Evolutionary conservation across 768 basidiomycete genomes (phyloP).

Genomic region (Crucibulum laeve): DNA sequence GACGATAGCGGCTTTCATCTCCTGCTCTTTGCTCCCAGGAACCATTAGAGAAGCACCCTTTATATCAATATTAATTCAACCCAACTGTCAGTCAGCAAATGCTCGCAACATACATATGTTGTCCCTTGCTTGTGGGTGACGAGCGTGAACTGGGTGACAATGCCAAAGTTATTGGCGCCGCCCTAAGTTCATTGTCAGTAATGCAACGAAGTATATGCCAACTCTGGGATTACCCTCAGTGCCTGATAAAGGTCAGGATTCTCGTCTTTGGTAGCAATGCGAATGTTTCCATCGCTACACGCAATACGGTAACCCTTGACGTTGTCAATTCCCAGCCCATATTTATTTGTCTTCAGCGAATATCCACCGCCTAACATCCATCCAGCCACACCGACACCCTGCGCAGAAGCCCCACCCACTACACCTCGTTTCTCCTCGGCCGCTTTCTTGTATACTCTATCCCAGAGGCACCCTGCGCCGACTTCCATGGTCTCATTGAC

Average conservation of each 20-base stretch:
- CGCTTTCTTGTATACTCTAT: conserved; percentile 35
- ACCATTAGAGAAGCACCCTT: neutral
- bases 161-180: conserved; percentile 17
- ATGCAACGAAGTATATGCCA: neutral
- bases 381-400: conserved; percentile 23
- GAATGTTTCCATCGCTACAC: conserved; percentile 18
- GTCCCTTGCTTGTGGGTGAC: conserved; percentile 11
- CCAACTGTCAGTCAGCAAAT: neutral
- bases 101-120: neutral
- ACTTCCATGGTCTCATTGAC: conserved; percentile 18
- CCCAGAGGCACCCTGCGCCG: conserved; percentile 39
- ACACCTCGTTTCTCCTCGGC: neutral
- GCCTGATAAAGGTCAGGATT: neutral
- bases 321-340: conserved; percentile 28
- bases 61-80: neutral
- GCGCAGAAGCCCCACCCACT: neutral
- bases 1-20: too few relatives aligned
- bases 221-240: neutral
- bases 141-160: conserved; percentile 18
- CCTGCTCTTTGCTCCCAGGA: too few relatives aligned
- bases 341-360: conserved; percentile 25
- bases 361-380: conserved; percentile 30
- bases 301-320: conserved; percentile 20
- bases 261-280: neutral
- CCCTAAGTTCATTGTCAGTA: neutral